Percentiles rank a stretch among this genome's conserved stretches.
These are phyloP conservation scores for Cutaneotrichosporon curvatum DNA, from an alignment of 1,284 basidiomycete species.

Conservation along the genomic window DNA sequence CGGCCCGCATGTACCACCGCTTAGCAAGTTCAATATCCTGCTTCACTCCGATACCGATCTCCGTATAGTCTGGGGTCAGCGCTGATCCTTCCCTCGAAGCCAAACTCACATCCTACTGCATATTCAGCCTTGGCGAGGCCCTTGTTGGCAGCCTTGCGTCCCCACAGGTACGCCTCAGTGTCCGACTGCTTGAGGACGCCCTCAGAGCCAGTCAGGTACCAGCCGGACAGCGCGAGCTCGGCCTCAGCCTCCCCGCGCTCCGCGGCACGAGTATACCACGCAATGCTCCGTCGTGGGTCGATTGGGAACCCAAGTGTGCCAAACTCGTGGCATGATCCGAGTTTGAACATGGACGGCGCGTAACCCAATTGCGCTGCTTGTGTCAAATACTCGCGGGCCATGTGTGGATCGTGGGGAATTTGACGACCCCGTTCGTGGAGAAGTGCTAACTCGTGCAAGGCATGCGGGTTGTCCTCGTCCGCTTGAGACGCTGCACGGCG, in stretches of 20 bases:
- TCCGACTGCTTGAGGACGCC: slow-evolving; percentile 96
- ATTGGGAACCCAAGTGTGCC: slow-evolving; percentile 82
- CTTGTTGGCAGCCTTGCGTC: slow-evolving; percentile 84
- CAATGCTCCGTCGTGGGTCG: slow-evolving; percentile 86
- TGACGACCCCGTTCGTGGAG: slow-evolving; percentile 64
- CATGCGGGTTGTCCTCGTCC: slow-evolving; percentile 97
- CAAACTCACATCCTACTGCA: slow-evolving; percentile 66
- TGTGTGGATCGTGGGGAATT: slow-evolving; percentile 50
- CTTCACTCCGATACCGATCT: slow-evolving; percentile 96
- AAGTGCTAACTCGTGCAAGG: slow-evolving; percentile 90
- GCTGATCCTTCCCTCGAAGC: not conserved
- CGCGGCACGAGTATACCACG: slow-evolving; percentile 97
- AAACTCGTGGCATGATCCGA: slow-evolving; percentile 92
- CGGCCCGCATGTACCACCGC: slow-evolving; percentile 97
- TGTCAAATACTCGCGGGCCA: slow-evolving; percentile 79
- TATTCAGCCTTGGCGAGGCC: slow-evolving; percentile 91
- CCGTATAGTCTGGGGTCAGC: slow-evolving; percentile 64
- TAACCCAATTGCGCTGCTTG: slow-evolving; percentile 92
- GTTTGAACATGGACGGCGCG: slow-evolving; percentile 86
- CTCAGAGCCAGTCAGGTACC: slow-evolving; percentile 94
- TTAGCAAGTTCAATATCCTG: slow-evolving; percentile 93
- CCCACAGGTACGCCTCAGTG: slow-evolving; percentile 95
- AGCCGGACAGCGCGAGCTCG: slow-evolving; percentile 90
- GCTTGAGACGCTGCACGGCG: slow-evolving; percentile 92
- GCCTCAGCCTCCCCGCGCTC: slow-evolving; percentile 91